phyloP scores from a whole-genome alignment of 768 basidiomycete genomes.

The Russula sp. region DNA sequence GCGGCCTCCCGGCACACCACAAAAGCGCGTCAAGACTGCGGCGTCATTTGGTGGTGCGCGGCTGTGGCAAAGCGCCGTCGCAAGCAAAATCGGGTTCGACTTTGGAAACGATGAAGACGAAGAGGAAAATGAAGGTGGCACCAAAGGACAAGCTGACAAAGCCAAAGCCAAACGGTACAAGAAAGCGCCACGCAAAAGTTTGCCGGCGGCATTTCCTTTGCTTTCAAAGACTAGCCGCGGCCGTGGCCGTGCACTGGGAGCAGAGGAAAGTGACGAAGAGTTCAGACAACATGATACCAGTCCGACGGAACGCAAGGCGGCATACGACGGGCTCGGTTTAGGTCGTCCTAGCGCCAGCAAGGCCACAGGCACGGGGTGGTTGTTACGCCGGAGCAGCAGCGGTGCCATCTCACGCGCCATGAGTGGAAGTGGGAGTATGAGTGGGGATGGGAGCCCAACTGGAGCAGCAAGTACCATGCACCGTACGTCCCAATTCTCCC shows the following conservation, averaged over 20 bases:
- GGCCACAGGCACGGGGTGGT: conserved; percentile 48
- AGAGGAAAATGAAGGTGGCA: conserved; percentile 34
- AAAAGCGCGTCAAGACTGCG: conserved; percentile 69
- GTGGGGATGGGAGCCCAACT: conserved; percentile 46
- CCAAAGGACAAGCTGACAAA: conserved; percentile 44
- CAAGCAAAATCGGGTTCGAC: conserved; percentile 59
- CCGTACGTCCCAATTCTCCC: conserved; percentile 41
- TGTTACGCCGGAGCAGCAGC: conserved; percentile 76
- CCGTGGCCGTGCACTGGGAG: conserved; percentile 27
- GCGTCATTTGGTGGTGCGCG: conserved; percentile 47
- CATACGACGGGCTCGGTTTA: conserved; percentile 63
- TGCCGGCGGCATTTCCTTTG: conserved; percentile 67
- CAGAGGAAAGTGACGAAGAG: conserved; percentile 61
- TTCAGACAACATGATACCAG: conserved; percentile 48
- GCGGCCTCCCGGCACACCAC: conserved; percentile 74
- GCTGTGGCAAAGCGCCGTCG: conserved; percentile 80
- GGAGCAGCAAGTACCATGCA: conserved; percentile 61
- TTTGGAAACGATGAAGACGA: conserved; percentile 39
- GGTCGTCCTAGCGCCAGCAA: conserved; percentile 49
- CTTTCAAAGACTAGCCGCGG: conserved; percentile 33
- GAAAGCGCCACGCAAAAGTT: conserved; percentile 62
- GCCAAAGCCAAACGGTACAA: conserved; percentile 39
- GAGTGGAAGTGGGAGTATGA: conserved; percentile 54
- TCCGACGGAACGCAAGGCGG: conserved; percentile 54
- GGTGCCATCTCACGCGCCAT: conserved; percentile 63